Conservation (phyloP, 257 asterid species). For the Fraxinus excelsior region DNA sequence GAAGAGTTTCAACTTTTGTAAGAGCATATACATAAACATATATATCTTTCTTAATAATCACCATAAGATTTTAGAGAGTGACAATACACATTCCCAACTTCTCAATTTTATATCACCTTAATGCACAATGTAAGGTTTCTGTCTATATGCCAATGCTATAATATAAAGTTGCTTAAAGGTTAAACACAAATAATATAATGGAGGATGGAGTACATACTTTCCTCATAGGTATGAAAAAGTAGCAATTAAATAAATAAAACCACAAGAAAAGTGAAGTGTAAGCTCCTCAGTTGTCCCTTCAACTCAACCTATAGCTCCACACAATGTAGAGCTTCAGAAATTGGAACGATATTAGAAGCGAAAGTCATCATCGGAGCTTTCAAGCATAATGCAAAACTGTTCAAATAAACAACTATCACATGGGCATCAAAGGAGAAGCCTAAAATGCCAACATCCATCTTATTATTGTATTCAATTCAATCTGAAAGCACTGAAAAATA, state of each 20-base stretch:
- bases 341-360: neutral
- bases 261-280: neutral
- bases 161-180: neutral
- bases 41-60: neutral
- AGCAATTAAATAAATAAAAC: neutral
- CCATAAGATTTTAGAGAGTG: neutral
- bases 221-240: neutral
- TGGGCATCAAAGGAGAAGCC: neutral
- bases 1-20: no score
- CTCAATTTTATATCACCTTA: neutral
- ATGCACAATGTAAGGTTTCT: neutral
- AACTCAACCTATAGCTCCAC: neutral
- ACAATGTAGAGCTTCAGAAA: neutral
- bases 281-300: constrained; percentile 13
- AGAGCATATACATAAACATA: no score
- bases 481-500: neutral
- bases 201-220: neutral
- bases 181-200: neutral
- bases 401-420: neutral
- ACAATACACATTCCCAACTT: no score
- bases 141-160: no score
- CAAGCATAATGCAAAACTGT: neutral
- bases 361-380: neutral
- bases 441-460: neutral
- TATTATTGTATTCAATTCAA: neutral